Percentiles rank a stretch among this genome's conserved stretches.
Conservation (phyloP, 2,329 filamentous ascomycete species). For the Pseudogymnoascus sp. region DNA sequence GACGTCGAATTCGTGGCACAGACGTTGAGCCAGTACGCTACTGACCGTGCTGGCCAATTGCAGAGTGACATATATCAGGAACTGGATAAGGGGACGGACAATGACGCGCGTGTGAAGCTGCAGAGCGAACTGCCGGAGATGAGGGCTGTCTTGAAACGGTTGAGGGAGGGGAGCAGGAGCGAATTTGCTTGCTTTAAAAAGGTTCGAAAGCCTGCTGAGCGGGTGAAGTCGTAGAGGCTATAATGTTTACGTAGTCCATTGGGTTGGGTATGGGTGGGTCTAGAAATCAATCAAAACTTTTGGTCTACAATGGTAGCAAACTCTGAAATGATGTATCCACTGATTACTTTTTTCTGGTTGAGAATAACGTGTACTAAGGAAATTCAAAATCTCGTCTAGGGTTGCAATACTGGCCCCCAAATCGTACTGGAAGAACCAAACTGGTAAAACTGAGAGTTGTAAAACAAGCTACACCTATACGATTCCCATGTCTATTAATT, state of each 20-base stretch:
- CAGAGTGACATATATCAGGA: constrained; percentile 90
- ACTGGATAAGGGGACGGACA: constrained; percentile 80
- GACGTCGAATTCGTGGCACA: constrained; percentile 97
- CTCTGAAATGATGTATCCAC: neutral
- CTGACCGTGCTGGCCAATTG: constrained; percentile 67
- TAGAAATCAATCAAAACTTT: neutral
- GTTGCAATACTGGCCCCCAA: neutral
- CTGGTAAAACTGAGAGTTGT: neutral
- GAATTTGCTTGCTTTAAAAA: constrained; percentile 83
- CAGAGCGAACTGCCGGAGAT: constrained; percentile 86
- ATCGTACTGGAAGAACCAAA: neutral
- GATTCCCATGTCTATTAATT: neutral
- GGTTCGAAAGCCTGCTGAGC: constrained; percentile 19
- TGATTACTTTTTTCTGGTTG: too few relatives aligned
- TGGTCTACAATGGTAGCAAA: neutral
- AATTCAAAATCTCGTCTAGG: neutral
- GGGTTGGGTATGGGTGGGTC: neutral
- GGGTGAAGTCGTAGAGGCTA: neutral
- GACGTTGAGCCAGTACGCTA: constrained; percentile 82
- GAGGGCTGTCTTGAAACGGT: constrained; percentile 73
- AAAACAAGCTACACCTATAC: neutral
- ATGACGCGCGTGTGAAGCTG: constrained; percentile 67
- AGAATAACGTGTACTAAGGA: too few relatives aligned
- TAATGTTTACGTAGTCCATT: neutral
- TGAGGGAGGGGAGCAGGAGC: constrained; percentile 71